Percentiles rank a stretch among this genome's conserved stretches.
These are phyloP conservation scores for Tarenaya hassleriana DNA, from an alignment of 345 rosid genomes.

Conservation along the genomic window DNA sequence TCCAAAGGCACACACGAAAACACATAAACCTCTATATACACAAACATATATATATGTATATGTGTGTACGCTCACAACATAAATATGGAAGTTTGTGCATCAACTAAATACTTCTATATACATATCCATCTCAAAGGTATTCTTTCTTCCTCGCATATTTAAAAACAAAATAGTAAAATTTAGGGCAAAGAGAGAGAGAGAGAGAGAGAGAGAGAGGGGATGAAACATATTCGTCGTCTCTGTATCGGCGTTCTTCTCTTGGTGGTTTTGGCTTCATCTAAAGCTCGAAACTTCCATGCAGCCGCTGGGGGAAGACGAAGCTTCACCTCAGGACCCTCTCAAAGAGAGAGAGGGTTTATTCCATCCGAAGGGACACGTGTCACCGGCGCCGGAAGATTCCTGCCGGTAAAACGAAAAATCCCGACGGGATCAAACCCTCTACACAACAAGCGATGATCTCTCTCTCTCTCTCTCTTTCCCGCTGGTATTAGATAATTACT, in stretches of 20 bases:
- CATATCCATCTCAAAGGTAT: constrained; percentile 16
- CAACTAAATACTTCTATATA: constrained; percentile 15
- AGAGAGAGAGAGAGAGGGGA: neutral
- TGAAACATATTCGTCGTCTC: constrained; percentile 18
- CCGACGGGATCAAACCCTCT: constrained; percentile 29
- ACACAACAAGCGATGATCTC: constrained; percentile 23
- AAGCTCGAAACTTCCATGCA: constrained; percentile 14
- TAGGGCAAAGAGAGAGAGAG: too few relatives aligned
- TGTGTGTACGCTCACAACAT: neutral
- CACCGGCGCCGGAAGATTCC: constrained; percentile 15
- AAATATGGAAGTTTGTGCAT: constrained; percentile 15
- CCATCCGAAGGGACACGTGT: constrained; percentile 11
- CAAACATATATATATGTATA: too few relatives aligned
- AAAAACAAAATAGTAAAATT: too few relatives aligned
- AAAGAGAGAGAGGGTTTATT: constrained; percentile 10
- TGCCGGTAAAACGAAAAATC: constrained; percentile 21
- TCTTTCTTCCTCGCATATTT: neutral
- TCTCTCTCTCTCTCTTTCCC: neutral
- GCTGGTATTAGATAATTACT: neutral
- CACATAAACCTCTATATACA: too few relatives aligned
- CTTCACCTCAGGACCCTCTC: constrained; percentile 19
- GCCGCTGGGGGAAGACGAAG: constrained; percentile 10
- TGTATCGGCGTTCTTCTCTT: constrained; percentile 13
- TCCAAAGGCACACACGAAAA: constrained; percentile 13
- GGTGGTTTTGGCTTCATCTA: constrained; percentile 8